Base-by-base conservation (phyloP, 2,329 filamentous ascomycete species). In the Graphium sp. region DNA sequence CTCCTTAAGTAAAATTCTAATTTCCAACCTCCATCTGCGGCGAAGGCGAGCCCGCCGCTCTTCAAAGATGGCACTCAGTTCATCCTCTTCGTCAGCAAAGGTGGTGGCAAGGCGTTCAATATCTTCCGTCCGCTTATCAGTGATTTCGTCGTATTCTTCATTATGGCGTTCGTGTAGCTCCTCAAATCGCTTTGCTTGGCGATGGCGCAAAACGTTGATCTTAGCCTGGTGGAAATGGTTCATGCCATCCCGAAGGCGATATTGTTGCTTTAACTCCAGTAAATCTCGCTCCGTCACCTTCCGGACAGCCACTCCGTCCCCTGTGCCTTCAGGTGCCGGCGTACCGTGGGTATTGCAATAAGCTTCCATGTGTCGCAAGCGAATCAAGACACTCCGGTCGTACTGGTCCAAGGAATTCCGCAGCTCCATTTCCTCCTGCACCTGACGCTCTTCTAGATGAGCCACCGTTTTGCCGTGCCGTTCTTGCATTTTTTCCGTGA, bases 191-290 rank as follows among this genome's bases (percentile, higher is more conserved):
- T 70, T 71, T 2, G 66, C 58, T 42, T 75, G 71, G 23, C 64
- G 62, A 34, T 74, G 70, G n/a, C 70, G 57, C 53, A 75, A 60
- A 16, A 74, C 68, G 38, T 74, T 74, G 43, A 75, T 72, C 41
- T 65, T 66, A 22, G 63, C 56, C 39, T 68, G 56, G 35, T 74
- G 67, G 4, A 69, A 50, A 21, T 65, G 58, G 34, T 64, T 60
- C 55, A 74, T 62, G 35, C 62, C 62, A 40, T 71, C 68, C 21
- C 66, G 59, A 9, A 71, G 40, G 35, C 60, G 68, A 45, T 74
- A 73, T 42, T 74, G 68, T 38, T 71, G 64, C 7, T 61, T 60
- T 4, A 74, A 52, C 41, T 72, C 65, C 19, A 62, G 58, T 13
- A 70, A 48, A 36, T 75, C 65, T 25, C 62, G 56, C 40, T 72